Percentiles rank a stretch among this genome's conserved stretches.
phyloP scores from a whole-genome alignment of 2,329 filamentous ascomycete species.

The Periglandula ipomoeae region DNA sequence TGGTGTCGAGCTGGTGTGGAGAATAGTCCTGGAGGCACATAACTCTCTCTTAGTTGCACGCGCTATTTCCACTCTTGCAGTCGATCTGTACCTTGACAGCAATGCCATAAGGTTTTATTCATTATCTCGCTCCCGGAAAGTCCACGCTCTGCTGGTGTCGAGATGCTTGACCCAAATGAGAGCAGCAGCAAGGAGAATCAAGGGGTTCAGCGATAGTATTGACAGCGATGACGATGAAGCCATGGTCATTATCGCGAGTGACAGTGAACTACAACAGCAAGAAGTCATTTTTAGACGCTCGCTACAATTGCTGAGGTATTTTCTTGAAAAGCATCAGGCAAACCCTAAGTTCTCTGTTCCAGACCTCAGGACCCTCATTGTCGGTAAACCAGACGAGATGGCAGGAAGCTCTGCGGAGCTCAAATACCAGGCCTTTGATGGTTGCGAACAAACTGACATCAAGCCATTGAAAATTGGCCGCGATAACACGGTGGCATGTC shows the following conservation, averaged over 20 bases:
- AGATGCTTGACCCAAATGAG: constrained; percentile 65
- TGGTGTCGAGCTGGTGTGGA: constrained; percentile 69
- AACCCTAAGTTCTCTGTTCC: constrained; percentile 52
- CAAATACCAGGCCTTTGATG: constrained; percentile 66
- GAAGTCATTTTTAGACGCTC: constrained; percentile 60
- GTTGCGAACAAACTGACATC: constrained; percentile 48
- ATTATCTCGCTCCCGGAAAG: constrained; percentile 38
- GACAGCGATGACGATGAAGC: constrained; percentile 38
- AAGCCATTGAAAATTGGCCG: constrained; percentile 56
- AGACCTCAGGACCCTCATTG: constrained; percentile 44
- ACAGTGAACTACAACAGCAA: constrained; percentile 35
- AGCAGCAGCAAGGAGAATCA: constrained; percentile 47
- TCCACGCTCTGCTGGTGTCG: constrained; percentile 63
- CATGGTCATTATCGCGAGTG: constrained; percentile 41
- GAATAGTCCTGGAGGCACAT: constrained; percentile 63
- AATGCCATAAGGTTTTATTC: constrained; percentile 40
- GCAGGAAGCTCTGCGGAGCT: constrained; percentile 58
- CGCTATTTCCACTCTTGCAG: constrained; percentile 62
- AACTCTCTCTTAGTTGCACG: constrained; percentile 54
- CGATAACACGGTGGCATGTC: constrained; percentile 59
- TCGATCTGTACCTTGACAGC: constrained; percentile 59
- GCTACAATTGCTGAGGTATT: constrained; percentile 56
- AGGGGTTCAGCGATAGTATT: constrained; percentile 33
- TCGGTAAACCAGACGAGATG: constrained; percentile 39
- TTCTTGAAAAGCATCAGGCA: constrained; percentile 55